A percentile compares a stretch with the other conserved stretches of the same genome.
phyloP scores from a whole-genome alignment of 805 yeast species.

The Ogataea nitratoaversa region DNA sequence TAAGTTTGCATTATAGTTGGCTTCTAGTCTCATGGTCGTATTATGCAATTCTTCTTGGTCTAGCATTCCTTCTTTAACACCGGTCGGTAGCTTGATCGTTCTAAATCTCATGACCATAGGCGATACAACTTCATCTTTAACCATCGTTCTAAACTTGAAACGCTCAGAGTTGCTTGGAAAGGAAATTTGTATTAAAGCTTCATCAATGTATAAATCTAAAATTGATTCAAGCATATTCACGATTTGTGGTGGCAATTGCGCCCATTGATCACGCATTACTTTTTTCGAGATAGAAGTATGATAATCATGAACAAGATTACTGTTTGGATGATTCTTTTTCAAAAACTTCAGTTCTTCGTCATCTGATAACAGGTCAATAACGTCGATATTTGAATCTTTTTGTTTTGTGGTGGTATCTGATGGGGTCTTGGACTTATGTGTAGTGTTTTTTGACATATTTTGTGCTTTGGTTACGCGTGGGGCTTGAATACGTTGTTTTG shows the following conservation, averaged over 20 bases:
- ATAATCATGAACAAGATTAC: constrained; percentile 8
- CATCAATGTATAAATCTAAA: constrained; percentile 19
- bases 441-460: too few species aligned
- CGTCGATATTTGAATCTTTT: not conserved
- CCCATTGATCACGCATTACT: constrained; percentile 19
- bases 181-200: constrained; percentile 11
- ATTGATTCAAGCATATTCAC: constrained; percentile 12
- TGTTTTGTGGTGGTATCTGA: not conserved
- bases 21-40: constrained; percentile 19
- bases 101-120: constrained; percentile 22
- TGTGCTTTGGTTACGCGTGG: not conserved
- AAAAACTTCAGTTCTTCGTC: constrained; percentile 8
- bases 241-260: constrained; percentile 12
- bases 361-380: constrained; percentile 2
- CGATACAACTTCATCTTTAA: constrained; percentile 15
- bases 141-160: constrained; percentile 15
- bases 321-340: constrained; percentile 2
- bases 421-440: too few species aligned
- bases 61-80: constrained; percentile 19
- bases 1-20: constrained; percentile 25
- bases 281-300: constrained; percentile 10
- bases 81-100: constrained; percentile 23
- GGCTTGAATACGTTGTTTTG: not conserved
- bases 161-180: constrained; percentile 15
- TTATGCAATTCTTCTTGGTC: constrained; percentile 23